Evolutionary conservation across 371 early-diverging fungal species (phyloP), one percentile per base, ranked within the genome.

Genomic region (Cokeromyces recurvatus): DNA sequence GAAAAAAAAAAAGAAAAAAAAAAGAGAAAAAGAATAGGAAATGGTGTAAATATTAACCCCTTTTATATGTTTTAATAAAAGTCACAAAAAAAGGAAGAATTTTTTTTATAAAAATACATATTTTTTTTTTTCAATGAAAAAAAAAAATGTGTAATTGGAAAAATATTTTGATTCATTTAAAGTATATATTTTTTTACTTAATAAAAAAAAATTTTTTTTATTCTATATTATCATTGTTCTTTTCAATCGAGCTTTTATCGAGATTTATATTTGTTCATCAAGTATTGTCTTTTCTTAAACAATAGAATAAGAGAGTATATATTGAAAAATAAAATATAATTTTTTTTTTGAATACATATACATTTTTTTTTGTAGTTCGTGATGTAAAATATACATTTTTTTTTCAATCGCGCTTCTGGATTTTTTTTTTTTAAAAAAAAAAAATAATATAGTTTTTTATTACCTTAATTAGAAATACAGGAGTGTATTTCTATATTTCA

Each of bases 61-160:
- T 38, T 55, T 51, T 46, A 51, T 51, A 51, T 10, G 39, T 57
- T 57, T 51, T 11, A 5, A 43, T 21, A 32, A 43, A 36, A 52
- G 51, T 52, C 51, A 52, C 57, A 51, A 37, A 20, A n/a, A 29
- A 21, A 25, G 24, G 16, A 2, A 16, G 20, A 43, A 34, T 15
- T 44, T 43, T 43, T 48, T 51, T 39, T 45, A 21, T 41, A 34
- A 32, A 29, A 37, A 35, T 37, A 27, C 36, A 46, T 48, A 44
- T 57, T 50, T 62, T 46, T 41, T n/a, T 25, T 25, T 24, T 40
- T 21, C 21, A 20, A 6, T 35, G 32, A 38, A 51, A 50, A 50
- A 42, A 44, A 44, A 22, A 24, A 5, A 11, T 7, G 29, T 27
- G 29, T 27, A n/a, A n/a, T n/a, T n/a, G n/a, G n/a, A n/a, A n/a